These are phyloP conservation scores for Pouteria campechiana DNA, from an alignment of 179 eudicot species.

Conservation along the genomic window DNA sequence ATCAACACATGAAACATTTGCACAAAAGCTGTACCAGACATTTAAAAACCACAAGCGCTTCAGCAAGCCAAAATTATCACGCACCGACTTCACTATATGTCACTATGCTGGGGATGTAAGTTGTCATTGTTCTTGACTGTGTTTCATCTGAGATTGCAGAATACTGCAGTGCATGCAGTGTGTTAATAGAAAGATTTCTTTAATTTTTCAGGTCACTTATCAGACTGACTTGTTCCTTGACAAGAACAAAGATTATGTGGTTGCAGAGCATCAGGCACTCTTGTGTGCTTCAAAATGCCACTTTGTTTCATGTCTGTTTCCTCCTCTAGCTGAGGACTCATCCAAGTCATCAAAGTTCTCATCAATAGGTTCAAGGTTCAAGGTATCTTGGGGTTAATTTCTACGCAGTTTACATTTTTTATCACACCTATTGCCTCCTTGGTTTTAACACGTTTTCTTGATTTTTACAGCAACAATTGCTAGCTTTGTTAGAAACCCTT, in stretches of 20 bases:
- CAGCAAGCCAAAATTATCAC: constrained; percentile 87
- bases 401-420: not conserved
- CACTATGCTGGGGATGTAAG: constrained; percentile 99
- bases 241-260: constrained; percentile 92
- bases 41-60: constrained; percentile 81
- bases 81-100: constrained; percentile 78
- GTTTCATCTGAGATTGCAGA: not conserved
- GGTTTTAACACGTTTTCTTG: constrained; percentile 1
- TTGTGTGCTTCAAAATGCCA: constrained; percentile 60
- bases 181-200: not conserved
- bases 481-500: constrained; percentile 76
- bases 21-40: constrained; percentile 89
- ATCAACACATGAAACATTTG: constrained; percentile 93
- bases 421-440: not conserved
- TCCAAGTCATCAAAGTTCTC: constrained; percentile 91
- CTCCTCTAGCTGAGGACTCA: constrained; percentile 64
- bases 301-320: constrained; percentile 73
- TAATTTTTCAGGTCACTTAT: constrained; percentile 59
- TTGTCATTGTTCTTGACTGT: constrained; percentile 2
- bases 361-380: constrained; percentile 88
- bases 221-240: constrained; percentile 86
- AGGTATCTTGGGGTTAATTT: constrained; percentile 32
- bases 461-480: constrained; percentile 81
- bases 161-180: not conserved
- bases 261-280: constrained; percentile 91